Evolutionary conservation across 257 asterid genomes (phyloP), one percentile per base, ranked within the genome.

Genomic region (Capsicum chinense): DNA sequence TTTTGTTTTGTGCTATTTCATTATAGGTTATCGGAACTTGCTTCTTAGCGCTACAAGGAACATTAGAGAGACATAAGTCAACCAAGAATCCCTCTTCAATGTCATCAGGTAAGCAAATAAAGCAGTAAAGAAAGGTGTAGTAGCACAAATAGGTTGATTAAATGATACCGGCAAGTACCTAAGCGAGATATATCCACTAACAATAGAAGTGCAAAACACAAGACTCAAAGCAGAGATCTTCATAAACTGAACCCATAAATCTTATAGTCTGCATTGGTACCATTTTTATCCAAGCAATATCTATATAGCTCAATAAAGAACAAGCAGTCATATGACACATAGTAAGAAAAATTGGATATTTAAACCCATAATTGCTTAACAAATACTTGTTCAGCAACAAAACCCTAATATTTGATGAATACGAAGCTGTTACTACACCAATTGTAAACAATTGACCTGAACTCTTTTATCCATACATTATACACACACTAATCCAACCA

Each of bases 121-220:
- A 3, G 98, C 98, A 2, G 98, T 94, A 79, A 94, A 93, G 85
- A 94, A 93, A 0, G 98, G 98, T 62, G 97, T 94, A 10, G 98
- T 93, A 69, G 98, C 97, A 59, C 98, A 97, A 79, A 94, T 89
- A 1, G 98, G 97, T 89, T 94, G 98, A 76, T 93, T 94, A 84
- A 94, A 94, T 79, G 97, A 93, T 69, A 94, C 98, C 0, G 97
- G 98, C 92, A 94, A 88, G 85, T 91, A 94, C 86, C 92, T 91
- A 39, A 94, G 92, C 10, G 98, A 26, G 33, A 26, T 26, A 26
- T 26, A 26, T 26, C 33, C 33, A 26, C 33, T 26, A 26, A 26
- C 33, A 1, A 26, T 26, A 26, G 33, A 26, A 26, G 33, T 26
- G 33, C 33, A 1, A 26, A 26, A 26, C 33, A 26, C 33, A 26